Percentiles rank a stretch among this genome's conserved stretches.
Conservation (phyloP, 139 green algal species). For the Chlorella sorokiniana region DNA sequence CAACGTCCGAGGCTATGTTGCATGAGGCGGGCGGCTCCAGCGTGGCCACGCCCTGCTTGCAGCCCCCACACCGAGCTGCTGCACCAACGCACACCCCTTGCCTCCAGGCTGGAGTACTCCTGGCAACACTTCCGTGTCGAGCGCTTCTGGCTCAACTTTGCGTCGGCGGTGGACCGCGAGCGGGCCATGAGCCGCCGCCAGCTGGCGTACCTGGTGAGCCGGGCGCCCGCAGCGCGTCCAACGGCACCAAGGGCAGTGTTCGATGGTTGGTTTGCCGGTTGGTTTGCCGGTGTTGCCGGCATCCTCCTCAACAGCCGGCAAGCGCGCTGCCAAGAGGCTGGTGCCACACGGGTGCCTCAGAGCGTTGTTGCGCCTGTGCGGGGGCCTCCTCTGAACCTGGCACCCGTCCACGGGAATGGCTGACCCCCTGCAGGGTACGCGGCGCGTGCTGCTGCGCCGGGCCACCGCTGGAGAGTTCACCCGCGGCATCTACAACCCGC, state of each 20-base stretch:
- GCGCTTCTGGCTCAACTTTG: conserved; percentile 28
- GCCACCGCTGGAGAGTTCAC: neutral
- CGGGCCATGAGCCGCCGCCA: conserved; percentile 14
- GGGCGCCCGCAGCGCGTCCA: neutral
- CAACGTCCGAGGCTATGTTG: no score
- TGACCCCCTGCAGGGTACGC: conserved; percentile 30
- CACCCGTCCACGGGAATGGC: no score
- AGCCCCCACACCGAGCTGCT: neutral
- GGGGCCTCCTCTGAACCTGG: no score
- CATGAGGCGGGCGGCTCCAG: no score
- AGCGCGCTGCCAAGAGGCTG: no score
- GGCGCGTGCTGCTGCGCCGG: conserved; percentile 6
- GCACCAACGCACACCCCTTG: neutral
- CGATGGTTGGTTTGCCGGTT: no score
- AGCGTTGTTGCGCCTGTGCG: no score
- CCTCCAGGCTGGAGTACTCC: conserved; percentile 1
- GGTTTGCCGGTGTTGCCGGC: no score
- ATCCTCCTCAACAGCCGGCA: no score
- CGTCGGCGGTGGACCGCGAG: neutral
- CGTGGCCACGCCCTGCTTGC: neutral
- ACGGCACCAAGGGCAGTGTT: no score
- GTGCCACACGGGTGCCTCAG: no score
- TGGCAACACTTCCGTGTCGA: neutral
- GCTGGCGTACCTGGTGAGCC: conserved; percentile 15
- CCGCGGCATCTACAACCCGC: conserved; percentile 19